Conservation (phyloP, 2,329 filamentous ascomycete species). For the Teratosphaeriaceae sp. region DNA sequence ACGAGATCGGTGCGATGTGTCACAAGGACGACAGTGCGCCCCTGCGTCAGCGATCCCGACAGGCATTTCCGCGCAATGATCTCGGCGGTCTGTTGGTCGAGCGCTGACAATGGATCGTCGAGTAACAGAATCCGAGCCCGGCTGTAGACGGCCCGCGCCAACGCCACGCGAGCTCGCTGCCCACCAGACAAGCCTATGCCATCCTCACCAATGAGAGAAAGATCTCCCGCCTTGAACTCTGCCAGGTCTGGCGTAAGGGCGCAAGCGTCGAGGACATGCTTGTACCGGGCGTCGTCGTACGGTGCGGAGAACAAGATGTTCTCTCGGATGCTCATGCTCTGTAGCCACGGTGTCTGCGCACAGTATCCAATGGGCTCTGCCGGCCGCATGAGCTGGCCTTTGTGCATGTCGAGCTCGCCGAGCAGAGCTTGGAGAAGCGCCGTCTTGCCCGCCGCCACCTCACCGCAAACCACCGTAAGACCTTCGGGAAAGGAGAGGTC, state of each 20-base stretch:
- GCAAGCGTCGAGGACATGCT: constrained; percentile 61
- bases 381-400: constrained; percentile 46
- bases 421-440: constrained; percentile 53
- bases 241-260: constrained; percentile 55
- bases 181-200: constrained; percentile 43
- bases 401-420: constrained; percentile 50
- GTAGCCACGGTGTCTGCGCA: constrained; percentile 60
- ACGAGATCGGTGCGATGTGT: constrained; percentile 67
- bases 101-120: constrained; percentile 42
- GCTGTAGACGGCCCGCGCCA: constrained; percentile 43
- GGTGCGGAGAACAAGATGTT: constrained; percentile 60
- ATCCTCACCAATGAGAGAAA: constrained; percentile 45
- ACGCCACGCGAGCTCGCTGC: constrained; percentile 41
- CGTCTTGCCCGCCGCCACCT: constrained; percentile 59
- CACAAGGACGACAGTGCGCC: constrained; percentile 51
- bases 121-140: constrained; percentile 40
- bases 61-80: constrained; percentile 53
- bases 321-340: constrained; percentile 63
- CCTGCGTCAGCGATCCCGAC: constrained; percentile 47
- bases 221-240: constrained; percentile 57
- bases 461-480: constrained; percentile 55
- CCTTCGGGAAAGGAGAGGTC: constrained; percentile 50
- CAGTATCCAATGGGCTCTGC: constrained; percentile 57
- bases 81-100: constrained; percentile 57
- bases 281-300: constrained; percentile 64